Base-by-base conservation (phyloP, 495 filamentous ascomycete genomes). In the Terfezia boudieri region DNA sequence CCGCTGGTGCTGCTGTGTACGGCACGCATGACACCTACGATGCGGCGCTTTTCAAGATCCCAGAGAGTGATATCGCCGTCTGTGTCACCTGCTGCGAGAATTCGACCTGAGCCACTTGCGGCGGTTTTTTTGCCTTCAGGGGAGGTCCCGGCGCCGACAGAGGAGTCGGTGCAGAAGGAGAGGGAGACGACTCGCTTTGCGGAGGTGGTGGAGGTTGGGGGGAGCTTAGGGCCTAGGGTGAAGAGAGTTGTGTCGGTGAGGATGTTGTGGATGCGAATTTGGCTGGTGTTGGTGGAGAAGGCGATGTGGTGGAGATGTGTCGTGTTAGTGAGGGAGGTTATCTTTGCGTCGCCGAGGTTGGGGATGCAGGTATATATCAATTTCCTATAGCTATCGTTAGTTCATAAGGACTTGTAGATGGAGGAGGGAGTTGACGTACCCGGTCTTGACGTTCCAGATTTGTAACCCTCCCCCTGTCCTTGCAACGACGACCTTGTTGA, bases 361-460 rank as follows among this genome's bases (percentile, higher is more conserved):
- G 55, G 50, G 9, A 51, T 68, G 49, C 95, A 77, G 3, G 84
- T 86, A 64, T 95, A 83, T 26, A 99, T 73, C 32, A 93, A 72
- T 63, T 87, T 92, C 9, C 63, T 65, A 16, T 38, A 9, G 4
- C 35, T 54, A 36, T 20, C 35, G 54, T 58, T 32, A 59, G 50
- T 35, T 32, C 26, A 32, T 32, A 2, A 32, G 4, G 26, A 32
- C 26, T 7, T 32, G 4, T 7, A 32, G 26, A 7, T 32, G 26
- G 26, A 32, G 26, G 26, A 32, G 26, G 10, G 35, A 37, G 17
- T 51, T 52, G 54, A 16, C 50, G 41, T 56, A 65, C 57, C 84
- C 86, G 17, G 82, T 89, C 64, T 81, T 87, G 53, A 96, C 68
- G 64, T 99, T 99, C 92, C 92, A 96, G 53, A 99, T 88, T 63